Conservation (phyloP, 169 alveolate genomes). For the Toxoplasma gondii region DNA sequence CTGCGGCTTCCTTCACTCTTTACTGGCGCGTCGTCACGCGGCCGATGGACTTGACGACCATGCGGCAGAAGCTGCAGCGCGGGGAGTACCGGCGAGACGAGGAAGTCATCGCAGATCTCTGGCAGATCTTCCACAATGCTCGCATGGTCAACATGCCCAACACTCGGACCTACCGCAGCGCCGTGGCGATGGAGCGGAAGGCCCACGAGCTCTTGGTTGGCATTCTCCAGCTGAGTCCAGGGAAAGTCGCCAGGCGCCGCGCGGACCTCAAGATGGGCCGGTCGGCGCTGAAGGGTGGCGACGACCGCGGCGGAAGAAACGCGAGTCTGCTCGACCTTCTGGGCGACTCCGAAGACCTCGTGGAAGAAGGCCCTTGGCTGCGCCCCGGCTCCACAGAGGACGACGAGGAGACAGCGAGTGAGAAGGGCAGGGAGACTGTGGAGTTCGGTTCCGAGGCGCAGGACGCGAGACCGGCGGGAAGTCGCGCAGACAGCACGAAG, state of each 20-base stretch:
- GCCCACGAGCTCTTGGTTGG: conserved; percentile 47
- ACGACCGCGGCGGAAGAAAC: not conserved
- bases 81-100: not conserved
- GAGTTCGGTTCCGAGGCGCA: too few species aligned
- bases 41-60: conserved; percentile 79
- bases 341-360: not conserved
- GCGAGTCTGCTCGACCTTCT: not conserved
- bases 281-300: not conserved
- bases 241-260: not conserved
- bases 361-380: not conserved
- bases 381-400: not conserved
- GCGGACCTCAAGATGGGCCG: not conserved
- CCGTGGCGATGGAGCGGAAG: conserved; percentile 48
- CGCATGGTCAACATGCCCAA: conserved; percentile 52
- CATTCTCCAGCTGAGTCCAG: conserved; percentile 21
- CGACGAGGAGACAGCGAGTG: not conserved
- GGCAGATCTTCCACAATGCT: conserved; percentile 27
- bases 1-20: conserved; percentile 74
- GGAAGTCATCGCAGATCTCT: conserved; percentile 19
- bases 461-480: too few species aligned
- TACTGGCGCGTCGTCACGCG: conserved; percentile 81
- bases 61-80: conserved; percentile 71
- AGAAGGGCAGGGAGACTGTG: not conserved
- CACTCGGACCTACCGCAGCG: conserved; percentile 42
- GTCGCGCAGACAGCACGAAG: too few species aligned